phyloP scores from a whole-genome alignment of 495 filamentous ascomycete species.

The Pseudoneurospora amorphoporcata region DNA sequence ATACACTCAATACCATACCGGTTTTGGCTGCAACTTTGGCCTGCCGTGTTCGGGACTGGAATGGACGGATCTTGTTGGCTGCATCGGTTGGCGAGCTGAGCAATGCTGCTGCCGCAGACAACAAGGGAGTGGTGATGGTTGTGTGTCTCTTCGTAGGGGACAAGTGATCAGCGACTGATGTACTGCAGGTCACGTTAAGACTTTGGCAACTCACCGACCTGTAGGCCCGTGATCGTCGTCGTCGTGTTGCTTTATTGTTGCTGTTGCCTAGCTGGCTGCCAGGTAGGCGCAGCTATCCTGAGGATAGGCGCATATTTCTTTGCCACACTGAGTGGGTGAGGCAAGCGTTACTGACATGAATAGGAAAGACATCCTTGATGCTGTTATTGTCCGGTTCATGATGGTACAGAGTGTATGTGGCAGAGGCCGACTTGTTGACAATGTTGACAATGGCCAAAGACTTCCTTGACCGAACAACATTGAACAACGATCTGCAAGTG shows the following conservation, averaged over 20 bases:
- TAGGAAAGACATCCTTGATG: neutral
- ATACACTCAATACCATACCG: neutral
- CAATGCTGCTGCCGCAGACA: neutral
- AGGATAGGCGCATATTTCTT: neutral
- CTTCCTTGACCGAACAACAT: neutral
- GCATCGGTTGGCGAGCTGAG: neutral
- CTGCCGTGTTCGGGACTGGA: neutral
- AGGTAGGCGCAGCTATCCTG: neutral
- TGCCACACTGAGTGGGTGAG: neutral
- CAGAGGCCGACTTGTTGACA: neutral
- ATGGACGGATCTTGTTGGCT: neutral
- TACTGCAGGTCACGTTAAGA: neutral
- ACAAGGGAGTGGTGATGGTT: neutral
- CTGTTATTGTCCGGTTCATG: neutral
- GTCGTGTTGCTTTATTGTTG: neutral
- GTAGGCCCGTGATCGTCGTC: neutral
- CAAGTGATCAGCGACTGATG: neutral
- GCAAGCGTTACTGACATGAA: neutral
- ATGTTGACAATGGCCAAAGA: neutral
- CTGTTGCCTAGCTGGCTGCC: neutral
- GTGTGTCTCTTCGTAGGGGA: neutral
- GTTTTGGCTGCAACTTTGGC: neutral
- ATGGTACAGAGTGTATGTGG: neutral
- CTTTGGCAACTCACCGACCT: neutral
- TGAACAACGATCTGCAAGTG: neutral